Evolutionary conservation across 495 filamentous ascomycete genomes (phyloP), one percentile per base, ranked within the genome.

Genomic region (Trichoderma parareesei): DNA sequence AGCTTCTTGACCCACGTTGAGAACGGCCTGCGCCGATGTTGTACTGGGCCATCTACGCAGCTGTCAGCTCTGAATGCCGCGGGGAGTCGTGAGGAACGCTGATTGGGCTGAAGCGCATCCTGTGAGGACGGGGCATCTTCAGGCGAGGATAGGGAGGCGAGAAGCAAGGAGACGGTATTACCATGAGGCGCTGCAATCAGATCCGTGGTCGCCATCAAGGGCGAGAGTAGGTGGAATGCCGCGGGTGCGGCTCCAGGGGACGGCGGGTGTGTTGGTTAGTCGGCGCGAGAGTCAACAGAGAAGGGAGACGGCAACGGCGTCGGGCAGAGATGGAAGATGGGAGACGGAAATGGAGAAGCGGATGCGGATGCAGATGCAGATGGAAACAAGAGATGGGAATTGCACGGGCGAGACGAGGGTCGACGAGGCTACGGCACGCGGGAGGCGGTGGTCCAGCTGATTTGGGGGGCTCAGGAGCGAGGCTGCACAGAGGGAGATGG

Each of bases 1-100:
- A 98, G 84, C 67, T 93, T 92, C 81, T 93, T 97, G 86, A 98
- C 90, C 88, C 93, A 92, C 53, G 85, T 88, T 33, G 93, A 86
- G 74, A 98, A 97, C 5, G 93, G 93, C 61, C 88, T 87, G 62
- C 92, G 88, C 63, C 91, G 89, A 49, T 76, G 53, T 6, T 81
- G 81, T 64, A 74, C 80, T 71, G 74, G 63, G 62, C 76, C 74
- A 64, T 77, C 77, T 77, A 70, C 38, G 4, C 18, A 14, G 20
- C 11, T 40, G 63, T 64, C 18, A 64, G 63, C 33, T 37, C 40
- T 40, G 46, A 27, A n/a, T 18, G 42, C 13, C 11, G 46, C n/a
- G 16, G 11, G 5, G 41, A 55, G 6, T 18, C 48, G 8, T 18
- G 10, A 33, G 8, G 53, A 42, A 33, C 4, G 61, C 5, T 37